Evolutionary conservation across 805 yeast genomes (phyloP), one percentile per base, ranked within the genome.

Genomic region (Ogataea paraovalis): DNA sequence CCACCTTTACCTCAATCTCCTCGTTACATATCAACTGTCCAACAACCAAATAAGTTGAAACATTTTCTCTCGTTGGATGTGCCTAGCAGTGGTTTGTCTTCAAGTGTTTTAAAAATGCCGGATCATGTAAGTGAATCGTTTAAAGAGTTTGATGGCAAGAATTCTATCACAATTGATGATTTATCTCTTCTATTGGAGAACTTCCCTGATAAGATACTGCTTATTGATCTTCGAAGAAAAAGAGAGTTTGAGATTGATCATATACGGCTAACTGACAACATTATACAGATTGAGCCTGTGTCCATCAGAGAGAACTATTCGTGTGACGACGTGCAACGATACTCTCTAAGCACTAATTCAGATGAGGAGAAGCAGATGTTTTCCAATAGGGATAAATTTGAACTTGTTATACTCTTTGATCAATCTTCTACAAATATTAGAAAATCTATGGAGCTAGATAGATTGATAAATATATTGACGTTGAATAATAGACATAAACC

Each of bases 281-380:
- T 85, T 8, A 74, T 87, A 10, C 87, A 91, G 60, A 75, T 91
- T 18, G 96, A 88, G 45, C 97, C 97, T 0, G 72, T 76, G 18
- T 72, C 80, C 0, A 68, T 83, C 18, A 66, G 80, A 44, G 62
- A 66, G 1, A 67, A 69, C 9, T 78, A 79, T 58, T 71, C 78
- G 0, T 87, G 86, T 56, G 66, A 62, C n/a, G 92, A 85, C 46
- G 66, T 91, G n/a, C 87, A 85, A 55, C 74, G 72, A 39, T 67
- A 78, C 41, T 74, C 92, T 10, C 67, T 82, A 48, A 62, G 79
- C 14, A 73, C 78, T 2, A 71, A 86, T 14, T 79, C 90, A 2
- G 72, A 71, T 13, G 61, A 62, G 3, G 94, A 88, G 57, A 75
- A 74, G 43, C 60, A 57, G 1, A 53, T 75, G 42, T 90, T 90